Evolutionary conservation across 768 basidiomycete genomes (phyloP).

Genomic region (Termitomyces titanicus): DNA sequence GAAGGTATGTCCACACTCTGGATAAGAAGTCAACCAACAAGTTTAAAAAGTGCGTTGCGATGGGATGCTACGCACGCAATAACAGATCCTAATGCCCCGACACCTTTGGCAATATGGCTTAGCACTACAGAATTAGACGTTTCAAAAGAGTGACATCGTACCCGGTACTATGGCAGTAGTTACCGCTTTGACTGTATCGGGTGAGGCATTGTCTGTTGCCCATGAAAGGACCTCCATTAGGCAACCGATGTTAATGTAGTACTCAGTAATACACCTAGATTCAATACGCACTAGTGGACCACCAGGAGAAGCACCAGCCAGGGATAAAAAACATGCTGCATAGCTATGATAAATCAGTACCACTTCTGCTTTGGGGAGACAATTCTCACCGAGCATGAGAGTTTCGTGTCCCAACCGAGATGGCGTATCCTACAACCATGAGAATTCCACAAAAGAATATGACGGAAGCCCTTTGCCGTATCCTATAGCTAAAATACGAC

Average conservation of each 20-base stretch:
- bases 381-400: slow-evolving; percentile 29
- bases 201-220: slow-evolving; percentile 47
- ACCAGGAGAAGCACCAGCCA: slow-evolving; percentile 34
- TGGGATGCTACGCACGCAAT: slow-evolving; percentile 33
- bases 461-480: slow-evolving; percentile 30
- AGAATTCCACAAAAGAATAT: slow-evolving; percentile 32
- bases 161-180: slow-evolving; percentile 41
- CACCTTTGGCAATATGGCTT: slow-evolving; percentile 18
- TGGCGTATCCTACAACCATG: slow-evolving; percentile 40
- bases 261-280: neutral
- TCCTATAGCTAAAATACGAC: slow-evolving; percentile 33
- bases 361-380: neutral
- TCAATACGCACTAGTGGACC: slow-evolving; percentile 26
- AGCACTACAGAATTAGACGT: neutral
- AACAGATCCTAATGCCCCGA: slow-evolving; percentile 41
- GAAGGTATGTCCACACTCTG: slow-evolving; percentile 47
- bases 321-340: slow-evolving; percentile 42
- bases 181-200: slow-evolving; percentile 45
- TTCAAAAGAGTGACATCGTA: neutral
- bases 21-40: neutral
- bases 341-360: slow-evolving; percentile 27
- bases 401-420: slow-evolving; percentile 38
- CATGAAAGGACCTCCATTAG: slow-evolving; percentile 33
- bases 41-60: neutral
- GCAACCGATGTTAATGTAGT: neutral